Base-by-base conservation (phyloP, 2,329 filamentous ascomycete genomes). In the Huntiella moniliformis region DNA sequence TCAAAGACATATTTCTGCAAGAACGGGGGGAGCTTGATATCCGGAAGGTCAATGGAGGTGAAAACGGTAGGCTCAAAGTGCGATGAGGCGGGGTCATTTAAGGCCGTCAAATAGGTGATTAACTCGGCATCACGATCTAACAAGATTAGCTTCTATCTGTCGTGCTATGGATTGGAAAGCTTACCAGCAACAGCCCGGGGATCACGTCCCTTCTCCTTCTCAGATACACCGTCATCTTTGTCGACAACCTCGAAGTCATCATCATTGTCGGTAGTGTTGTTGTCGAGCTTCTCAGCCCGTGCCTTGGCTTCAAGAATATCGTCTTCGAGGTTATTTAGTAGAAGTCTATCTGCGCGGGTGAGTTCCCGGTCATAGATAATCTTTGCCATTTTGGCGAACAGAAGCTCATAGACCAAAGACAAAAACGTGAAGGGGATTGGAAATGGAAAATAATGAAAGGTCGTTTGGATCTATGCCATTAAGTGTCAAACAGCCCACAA, bases 1-100 rank as follows among this genome's bases (percentile, higher is more conserved):
- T 67, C 62, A 13, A 83, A 61, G 2, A 79, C 18, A 51, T 67
- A 66, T 36, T 60, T 59, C 55, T 70, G 61, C 39, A 73, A 49
- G 4, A 63, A 58, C 1, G 56, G 55, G 10, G 60, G 58, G 12
- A 64, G 52, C 44, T 57, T 60, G 28, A 64, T 44, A 13, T 60
- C 57, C 22, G 54, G 55, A 41, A 66, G 52, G 50, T 70, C 67
- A 44, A 60, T 54, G 1, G 59, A 60, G 4, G 58, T 62, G 52
- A 70, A 60, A 35, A 70, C 61, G 3, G 62, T 64, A 3, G 67
- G 66, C 53, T 69, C 65, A 50, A 70, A 70, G 5, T 57, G 54
- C 39, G 56, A 37, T 51, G 59, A 57, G 8, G 48, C 43, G 3
- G 65, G 64, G 53, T 69, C 56, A 50, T 67, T 67, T 49, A 63